A percentile compares a stretch with the other conserved stretches of the same genome.
These are phyloP conservation scores for Papiliotrema laurentii DNA, from an alignment of 1,284 basidiomycete genomes.

Conservation along the genomic window DNA sequence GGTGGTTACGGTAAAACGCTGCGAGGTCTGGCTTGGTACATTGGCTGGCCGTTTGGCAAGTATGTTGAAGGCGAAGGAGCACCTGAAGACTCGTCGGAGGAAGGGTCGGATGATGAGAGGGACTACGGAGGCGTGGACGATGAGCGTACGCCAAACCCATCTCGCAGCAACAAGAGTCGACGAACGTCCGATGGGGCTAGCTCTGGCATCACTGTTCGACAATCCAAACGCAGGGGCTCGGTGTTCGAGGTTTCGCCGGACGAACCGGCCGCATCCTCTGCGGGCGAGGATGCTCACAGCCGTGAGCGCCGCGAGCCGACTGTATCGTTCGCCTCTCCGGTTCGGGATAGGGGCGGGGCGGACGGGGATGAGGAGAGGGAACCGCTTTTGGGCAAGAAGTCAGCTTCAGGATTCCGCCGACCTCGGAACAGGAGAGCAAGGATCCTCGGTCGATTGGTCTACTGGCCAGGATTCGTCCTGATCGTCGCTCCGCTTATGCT, in stretches of 20 bases:
- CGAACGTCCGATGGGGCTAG: conserved; percentile 24
- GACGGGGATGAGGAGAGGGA: conserved; percentile 22
- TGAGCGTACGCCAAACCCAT: conserved; percentile 10
- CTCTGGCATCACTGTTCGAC: conserved; percentile 25
- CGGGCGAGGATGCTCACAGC: too few species aligned
- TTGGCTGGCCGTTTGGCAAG: conserved; percentile 97
- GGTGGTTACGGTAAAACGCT: conserved; percentile 79
- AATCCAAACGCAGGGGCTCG: neutral
- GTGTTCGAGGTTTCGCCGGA: neutral
- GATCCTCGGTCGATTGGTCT: conserved; percentile 57
- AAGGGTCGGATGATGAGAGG: conserved; percentile 45
- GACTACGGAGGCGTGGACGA: conserved; percentile 35
- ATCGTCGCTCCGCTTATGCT: conserved; percentile 87
- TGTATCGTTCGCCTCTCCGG: conserved; percentile 34
- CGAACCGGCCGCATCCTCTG: conserved; percentile 10
- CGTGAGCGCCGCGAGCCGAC: conserved; percentile 22
- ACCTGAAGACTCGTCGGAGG: conserved; percentile 31
- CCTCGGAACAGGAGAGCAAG: conserved; percentile 42
- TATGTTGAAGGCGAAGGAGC: conserved; percentile 84
- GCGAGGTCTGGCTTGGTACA: conserved; percentile 91
- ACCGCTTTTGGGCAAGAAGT: conserved; percentile 25
- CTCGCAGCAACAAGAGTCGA: conserved; percentile 2
- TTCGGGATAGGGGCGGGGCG: conserved; percentile 10
- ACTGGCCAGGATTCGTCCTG: conserved; percentile 69
- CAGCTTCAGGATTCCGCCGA: conserved; percentile 23